Evolutionary conservation across 257 asterid species (phyloP).

Genomic region (Nemophila menziesii): DNA sequence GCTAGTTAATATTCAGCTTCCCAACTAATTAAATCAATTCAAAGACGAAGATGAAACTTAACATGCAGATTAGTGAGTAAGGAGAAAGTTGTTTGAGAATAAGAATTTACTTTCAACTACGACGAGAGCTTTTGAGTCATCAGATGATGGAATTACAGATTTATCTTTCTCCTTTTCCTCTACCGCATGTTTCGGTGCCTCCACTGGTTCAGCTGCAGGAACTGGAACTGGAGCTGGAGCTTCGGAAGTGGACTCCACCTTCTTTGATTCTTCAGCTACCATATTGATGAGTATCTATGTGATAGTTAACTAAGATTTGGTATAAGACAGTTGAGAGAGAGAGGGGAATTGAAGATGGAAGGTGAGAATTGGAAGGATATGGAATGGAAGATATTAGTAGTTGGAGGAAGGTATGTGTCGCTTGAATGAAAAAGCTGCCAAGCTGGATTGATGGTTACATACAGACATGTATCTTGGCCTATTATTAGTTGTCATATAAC

Average conservation of each 20-base stretch:
- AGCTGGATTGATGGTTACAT: background rate
- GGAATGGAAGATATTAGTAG: background rate
- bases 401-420: slow-evolving; percentile 4
- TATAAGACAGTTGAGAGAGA: background rate
- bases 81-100: background rate
- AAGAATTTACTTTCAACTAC: slow-evolving; percentile 33
- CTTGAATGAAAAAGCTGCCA: background rate
- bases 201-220: slow-evolving; percentile 5
- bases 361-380: too few relatives aligned
- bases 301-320: background rate
- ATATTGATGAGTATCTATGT: background rate
- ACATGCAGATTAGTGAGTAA: background rate
- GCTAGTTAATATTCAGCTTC: too few relatives aligned
- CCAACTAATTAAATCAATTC: background rate
- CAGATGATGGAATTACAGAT: slow-evolving; percentile 34
- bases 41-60: background rate
- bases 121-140: slow-evolving; percentile 67
- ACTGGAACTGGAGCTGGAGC: slow-evolving; percentile 6
- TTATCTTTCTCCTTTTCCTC: slow-evolving; percentile 82
- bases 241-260: slow-evolving; percentile 13
- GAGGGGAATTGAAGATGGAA: background rate
- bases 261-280: slow-evolving; percentile 20
- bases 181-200: slow-evolving; percentile 44
- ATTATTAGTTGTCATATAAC: background rate
- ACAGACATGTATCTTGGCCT: background rate